phyloP scores from a whole-genome alignment of 257 asterid species.

The Nicotiana tomentosiformis region DNA sequence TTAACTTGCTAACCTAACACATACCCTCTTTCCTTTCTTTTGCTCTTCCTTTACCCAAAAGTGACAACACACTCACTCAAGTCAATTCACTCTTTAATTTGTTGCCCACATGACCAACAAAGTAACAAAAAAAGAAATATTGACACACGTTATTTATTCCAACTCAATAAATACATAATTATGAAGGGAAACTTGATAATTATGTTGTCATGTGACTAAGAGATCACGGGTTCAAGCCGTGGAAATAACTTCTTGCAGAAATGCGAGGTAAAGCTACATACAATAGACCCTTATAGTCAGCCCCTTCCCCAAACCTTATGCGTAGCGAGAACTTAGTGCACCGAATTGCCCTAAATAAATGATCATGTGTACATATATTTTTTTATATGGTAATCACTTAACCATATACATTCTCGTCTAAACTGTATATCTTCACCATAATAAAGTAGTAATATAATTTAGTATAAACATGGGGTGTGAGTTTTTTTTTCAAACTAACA shows the following conservation, averaged over 20 bases:
- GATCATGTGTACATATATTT: too few relatives aligned
- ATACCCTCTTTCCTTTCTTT: conserved; percentile 17
- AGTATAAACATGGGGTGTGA: background rate
- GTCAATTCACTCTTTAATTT: conserved; percentile 37
- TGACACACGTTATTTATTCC: background rate
- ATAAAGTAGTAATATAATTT: background rate
- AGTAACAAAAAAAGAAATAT: background rate
- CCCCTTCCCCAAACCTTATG: too few relatives aligned
- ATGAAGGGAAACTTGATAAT: too few relatives aligned
- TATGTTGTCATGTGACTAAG: too few relatives aligned
- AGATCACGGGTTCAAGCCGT: too few relatives aligned
- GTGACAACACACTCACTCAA: conserved; percentile 24
- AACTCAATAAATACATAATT: too few relatives aligned
- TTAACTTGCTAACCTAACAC: conserved; percentile 11
- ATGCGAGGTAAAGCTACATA: too few relatives aligned
- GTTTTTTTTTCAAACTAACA: background rate
- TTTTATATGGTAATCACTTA: too few relatives aligned
- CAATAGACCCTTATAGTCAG: too few relatives aligned
- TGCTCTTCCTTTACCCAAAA: conserved; percentile 31
- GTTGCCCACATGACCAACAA: conserved; percentile 23
- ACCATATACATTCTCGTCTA: background rate
- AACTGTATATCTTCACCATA: background rate
- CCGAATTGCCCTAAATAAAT: too few relatives aligned
- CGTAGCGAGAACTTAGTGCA: too few relatives aligned
- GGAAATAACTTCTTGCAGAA: too few relatives aligned